Evolutionary conservation across 306 rosid species (phyloP), one percentile per base, ranked within the genome.

Genomic region (Prosopis cineraria): DNA sequence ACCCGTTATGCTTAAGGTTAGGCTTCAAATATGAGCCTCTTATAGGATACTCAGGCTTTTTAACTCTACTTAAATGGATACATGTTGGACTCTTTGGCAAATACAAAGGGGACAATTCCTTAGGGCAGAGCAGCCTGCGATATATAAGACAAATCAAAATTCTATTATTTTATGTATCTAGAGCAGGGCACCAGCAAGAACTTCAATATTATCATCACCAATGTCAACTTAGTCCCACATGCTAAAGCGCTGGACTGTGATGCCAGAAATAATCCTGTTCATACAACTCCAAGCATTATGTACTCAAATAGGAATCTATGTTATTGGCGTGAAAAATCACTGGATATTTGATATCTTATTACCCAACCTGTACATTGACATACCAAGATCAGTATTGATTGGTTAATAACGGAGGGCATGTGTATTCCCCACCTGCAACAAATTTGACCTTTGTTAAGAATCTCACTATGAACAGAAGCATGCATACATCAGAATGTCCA

Each of bases 281-380:
- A 31, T 60, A 13, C 53, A 33, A 44, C 43, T 63, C 64, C 45
- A 68, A 24, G 62, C 72, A 31, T 45, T 39, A 43, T 33, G 63
- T 24, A 58, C 59, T n/a, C 25, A 31, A 64, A 43, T 33, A 56
- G 37, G 12, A 43, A 43, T 2, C 12, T 2, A 7, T 7, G 5
- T n/a, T 9, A 43, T 10, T 44, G n/a, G 50, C n/a, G 0, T 4
- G 47, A 11, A 3, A 44, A 44, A 13, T 3, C 20, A 43, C 16
- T 44, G 24, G n/a, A 5, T 13, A 31, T 73, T 31, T 58, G 53
- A 34, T 67, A 63, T 74, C 85, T 40, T 90, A n/a, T n/a, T n/a
- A 94, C 98, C 98, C 92, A 94, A 87, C 93, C 98, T 92, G 92
- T 92, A 92, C 79, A 89, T 89, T 33, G 98, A 97, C 98, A 92